phyloP scores from a whole-genome alignment of 805 yeast genomes.

The Wickerhamiella azyma region DNA sequence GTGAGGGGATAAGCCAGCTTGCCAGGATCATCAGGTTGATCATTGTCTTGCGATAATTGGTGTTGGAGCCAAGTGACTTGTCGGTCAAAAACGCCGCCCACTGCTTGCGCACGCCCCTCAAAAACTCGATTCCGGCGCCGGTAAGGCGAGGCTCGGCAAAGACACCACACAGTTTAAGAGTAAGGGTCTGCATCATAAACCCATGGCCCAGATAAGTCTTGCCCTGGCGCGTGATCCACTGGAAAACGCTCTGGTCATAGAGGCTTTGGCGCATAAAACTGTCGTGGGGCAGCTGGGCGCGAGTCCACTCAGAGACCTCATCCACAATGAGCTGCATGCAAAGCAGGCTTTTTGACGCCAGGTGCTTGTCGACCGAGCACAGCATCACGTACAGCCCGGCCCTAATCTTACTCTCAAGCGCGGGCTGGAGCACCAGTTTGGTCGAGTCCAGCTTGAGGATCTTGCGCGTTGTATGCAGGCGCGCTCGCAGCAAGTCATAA shows the following conservation, averaged over 20 bases:
- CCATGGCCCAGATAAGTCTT: neutral
- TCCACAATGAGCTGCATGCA: neutral
- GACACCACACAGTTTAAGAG: neutral
- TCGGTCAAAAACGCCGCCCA: neutral
- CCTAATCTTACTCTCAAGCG: neutral
- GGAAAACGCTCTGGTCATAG: neutral
- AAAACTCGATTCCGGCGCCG: neutral
- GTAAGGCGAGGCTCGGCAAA: neutral
- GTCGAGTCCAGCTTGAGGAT: constrained; percentile 2
- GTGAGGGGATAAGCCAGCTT: neutral
- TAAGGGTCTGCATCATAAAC: neutral
- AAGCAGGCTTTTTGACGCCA: neutral
- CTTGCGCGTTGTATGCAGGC: neutral
- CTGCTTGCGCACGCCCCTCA: neutral
- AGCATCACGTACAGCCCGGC: neutral
- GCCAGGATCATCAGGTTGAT: neutral
- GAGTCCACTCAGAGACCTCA: neutral
- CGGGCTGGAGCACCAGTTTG: neutral
- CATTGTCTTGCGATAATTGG: neutral
- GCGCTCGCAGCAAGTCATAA: neutral
- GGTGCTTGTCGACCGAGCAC: neutral
- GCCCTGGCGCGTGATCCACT: neutral
- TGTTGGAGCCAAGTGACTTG: neutral
- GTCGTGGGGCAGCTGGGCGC: neutral
- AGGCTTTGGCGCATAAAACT: neutral